Evolutionary conservation across 306 rosid species (phyloP).

Genomic region (Casuarina equisetifolia): DNA sequence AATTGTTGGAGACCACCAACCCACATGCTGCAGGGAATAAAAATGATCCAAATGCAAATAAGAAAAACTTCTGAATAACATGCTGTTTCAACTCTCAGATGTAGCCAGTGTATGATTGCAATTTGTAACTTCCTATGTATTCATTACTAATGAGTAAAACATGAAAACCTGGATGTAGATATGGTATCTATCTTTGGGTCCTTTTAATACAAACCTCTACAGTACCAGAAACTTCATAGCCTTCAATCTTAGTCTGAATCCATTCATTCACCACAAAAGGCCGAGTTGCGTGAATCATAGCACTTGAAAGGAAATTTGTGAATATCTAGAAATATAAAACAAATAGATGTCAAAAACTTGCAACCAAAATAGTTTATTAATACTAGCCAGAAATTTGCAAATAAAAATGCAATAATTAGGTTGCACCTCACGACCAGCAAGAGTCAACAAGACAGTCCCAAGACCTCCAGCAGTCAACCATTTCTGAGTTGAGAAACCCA

Average conservation of each 20-base stretch:
- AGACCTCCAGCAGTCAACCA: conserved; percentile 99
- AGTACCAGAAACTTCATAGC: conserved; percentile 94
- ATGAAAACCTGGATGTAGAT: background rate
- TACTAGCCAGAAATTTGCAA: background rate
- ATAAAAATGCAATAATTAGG: conserved; percentile 7
- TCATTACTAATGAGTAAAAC: background rate
- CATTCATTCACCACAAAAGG: conserved; percentile 91
- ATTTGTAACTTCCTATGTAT: background rate
- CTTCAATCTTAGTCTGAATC: conserved; percentile 95
- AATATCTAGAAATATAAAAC: conserved; percentile 60
- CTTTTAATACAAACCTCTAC: conserved; percentile 73
- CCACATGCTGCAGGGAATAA: conserved; percentile 75
- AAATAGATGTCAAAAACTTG: conserved; percentile 20
- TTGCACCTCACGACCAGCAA: conserved; percentile 96
- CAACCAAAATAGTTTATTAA: background rate
- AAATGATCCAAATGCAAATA: conserved; percentile 25
- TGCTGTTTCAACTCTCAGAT: background rate
- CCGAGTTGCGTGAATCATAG: conserved; percentile 93
- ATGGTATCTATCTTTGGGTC: background rate
- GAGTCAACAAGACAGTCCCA: conserved; percentile 94
- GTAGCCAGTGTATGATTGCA: background rate
- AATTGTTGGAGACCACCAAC: conserved; percentile 99
- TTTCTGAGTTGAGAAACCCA: conserved; percentile 92
- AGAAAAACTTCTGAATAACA: conserved; percentile 13
- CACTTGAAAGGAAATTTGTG: conserved; percentile 96